A percentile compares a stretch with the other conserved stretches of the same genome.
Evolutionary conservation across 116 monocot genomes (phyloP).

Genomic region (Trichopus zeylanicus): DNA sequence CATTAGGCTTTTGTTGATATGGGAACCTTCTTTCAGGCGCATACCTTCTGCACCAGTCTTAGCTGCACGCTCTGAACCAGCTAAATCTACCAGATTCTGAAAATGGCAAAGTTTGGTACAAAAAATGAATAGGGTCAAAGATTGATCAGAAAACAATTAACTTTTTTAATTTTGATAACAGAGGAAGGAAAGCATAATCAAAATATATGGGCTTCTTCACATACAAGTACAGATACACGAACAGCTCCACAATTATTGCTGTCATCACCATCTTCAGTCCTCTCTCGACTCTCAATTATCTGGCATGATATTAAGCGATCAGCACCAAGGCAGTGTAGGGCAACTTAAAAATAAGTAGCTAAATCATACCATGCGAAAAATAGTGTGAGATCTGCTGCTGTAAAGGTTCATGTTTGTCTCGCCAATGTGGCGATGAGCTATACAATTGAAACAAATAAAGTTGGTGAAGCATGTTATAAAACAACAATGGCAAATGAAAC

Average conservation of each 20-base stretch:
- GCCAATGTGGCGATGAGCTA: slow-evolving; percentile 96
- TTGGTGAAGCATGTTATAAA: background rate
- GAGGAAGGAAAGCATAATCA: background rate
- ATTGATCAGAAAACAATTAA: slow-evolving; percentile 1
- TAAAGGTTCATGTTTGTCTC: slow-evolving; percentile 97
- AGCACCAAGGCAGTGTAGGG: background rate
- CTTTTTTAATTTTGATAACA: no score
- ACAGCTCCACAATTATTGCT: slow-evolving; percentile 71
- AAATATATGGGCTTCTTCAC: slow-evolving; percentile 5
- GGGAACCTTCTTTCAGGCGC: slow-evolving; percentile 90
- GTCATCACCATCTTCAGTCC: slow-evolving; percentile 36
- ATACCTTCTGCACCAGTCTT: slow-evolving; percentile 97
- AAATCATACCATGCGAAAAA: slow-evolving; percentile 76
- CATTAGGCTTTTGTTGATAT: slow-evolving; percentile 96
- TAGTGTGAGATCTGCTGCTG: slow-evolving; percentile 97
- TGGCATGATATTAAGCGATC: slow-evolving; percentile 15
- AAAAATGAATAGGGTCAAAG: background rate
- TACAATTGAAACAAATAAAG: slow-evolving; percentile 8
- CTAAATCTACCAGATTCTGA: slow-evolving; percentile 97
- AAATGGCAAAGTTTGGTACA: background rate
- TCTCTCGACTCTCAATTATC: slow-evolving; percentile 94
- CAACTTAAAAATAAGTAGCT: background rate
- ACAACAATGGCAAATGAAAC: background rate
- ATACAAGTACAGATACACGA: slow-evolving; percentile 92
- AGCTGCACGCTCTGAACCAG: slow-evolving; percentile 91